These are phyloP conservation scores for Bacidia gigantensis DNA, from an alignment of 495 filamentous ascomycete species.

Conservation along the genomic window DNA sequence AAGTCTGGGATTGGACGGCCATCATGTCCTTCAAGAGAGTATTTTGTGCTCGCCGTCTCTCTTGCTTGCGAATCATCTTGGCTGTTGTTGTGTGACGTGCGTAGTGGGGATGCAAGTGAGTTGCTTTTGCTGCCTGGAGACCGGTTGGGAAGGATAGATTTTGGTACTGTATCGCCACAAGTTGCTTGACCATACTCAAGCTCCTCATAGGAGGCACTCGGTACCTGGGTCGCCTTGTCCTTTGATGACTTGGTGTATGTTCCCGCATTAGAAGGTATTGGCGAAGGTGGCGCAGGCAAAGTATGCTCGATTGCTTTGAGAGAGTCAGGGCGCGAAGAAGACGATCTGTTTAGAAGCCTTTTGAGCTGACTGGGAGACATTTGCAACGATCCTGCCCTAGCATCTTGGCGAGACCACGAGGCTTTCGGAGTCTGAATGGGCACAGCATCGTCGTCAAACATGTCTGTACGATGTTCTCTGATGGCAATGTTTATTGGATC, in stretches of 20 bases:
- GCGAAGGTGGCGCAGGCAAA: slow-evolving; percentile 1
- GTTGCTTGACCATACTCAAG: not conserved
- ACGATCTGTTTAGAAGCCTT: slow-evolving; percentile 7
- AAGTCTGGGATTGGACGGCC: no score
- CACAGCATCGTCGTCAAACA: slow-evolving; percentile 13
- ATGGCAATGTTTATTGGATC: not conserved
- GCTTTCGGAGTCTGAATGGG: slow-evolving; percentile 9
- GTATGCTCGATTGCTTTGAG: not conserved
- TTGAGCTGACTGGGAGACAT: slow-evolving; percentile 11
- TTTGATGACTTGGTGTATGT: slow-evolving; percentile 10
- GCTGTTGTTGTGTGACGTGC: not conserved
- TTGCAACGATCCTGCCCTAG: slow-evolving; percentile 3
- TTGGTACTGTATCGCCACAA: not conserved
- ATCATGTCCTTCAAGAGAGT: no score
- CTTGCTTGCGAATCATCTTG: no score
- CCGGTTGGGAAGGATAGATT: not conserved
- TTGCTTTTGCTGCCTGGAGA: not conserved
- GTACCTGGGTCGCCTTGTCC: slow-evolving; percentile 7
- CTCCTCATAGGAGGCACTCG: not conserved
- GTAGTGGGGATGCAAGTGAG: not conserved
- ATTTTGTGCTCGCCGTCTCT: no score
- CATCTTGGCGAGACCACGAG: slow-evolving; percentile 7
- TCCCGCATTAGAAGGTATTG: not conserved
- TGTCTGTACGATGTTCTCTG: not conserved
- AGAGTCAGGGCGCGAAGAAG: slow-evolving; percentile 1